Evolutionary conservation across 2,329 filamentous ascomycete species (phyloP).

Genomic region (Trichoderma endophyticum): DNA sequence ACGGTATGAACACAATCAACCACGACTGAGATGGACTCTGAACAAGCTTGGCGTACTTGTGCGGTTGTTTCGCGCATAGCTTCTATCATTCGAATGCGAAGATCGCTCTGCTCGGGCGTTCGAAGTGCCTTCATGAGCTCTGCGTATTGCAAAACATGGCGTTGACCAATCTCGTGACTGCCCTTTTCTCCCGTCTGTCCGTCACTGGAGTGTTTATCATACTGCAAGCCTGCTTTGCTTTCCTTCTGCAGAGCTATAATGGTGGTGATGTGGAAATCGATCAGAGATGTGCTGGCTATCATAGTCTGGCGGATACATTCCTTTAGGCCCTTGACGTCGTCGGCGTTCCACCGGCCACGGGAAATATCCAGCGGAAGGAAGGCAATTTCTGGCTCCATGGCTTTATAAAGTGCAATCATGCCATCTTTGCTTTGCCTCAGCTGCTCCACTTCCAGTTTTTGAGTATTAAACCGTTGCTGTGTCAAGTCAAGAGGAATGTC

Average conservation of each 20-base stretch:
- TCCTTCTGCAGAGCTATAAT: constrained; percentile 22
- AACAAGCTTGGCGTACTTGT: constrained; percentile 27
- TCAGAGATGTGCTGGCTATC: constrained; percentile 33
- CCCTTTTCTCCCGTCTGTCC: constrained; percentile 21
- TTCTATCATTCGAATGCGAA: constrained; percentile 33
- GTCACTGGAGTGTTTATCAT: neutral
- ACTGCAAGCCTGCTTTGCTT: constrained; percentile 16
- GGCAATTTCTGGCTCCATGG: constrained; percentile 36
- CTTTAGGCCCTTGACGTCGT: constrained; percentile 40
- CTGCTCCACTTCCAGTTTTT: constrained; percentile 27
- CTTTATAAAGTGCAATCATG: constrained; percentile 37
- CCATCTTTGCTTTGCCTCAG: constrained; percentile 29
- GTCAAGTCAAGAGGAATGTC: constrained; percentile 34
- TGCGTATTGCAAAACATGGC: constrained; percentile 32
- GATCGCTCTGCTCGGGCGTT: constrained; percentile 34
- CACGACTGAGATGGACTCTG: constrained; percentile 25
- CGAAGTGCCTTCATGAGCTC: constrained; percentile 37
- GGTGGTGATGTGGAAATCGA: constrained; percentile 42
- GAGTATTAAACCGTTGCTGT: constrained; percentile 21
- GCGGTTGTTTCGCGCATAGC: constrained; percentile 32
- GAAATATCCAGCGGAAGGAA: constrained; percentile 49
- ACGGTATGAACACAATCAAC: constrained; percentile 27
- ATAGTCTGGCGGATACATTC: constrained; percentile 36
- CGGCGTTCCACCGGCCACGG: constrained; percentile 42
- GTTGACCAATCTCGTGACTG: constrained; percentile 22